Evolutionary conservation across 768 basidiomycete genomes (phyloP), one percentile per base, ranked within the genome.

Genomic region (Suillus americanus): DNA sequence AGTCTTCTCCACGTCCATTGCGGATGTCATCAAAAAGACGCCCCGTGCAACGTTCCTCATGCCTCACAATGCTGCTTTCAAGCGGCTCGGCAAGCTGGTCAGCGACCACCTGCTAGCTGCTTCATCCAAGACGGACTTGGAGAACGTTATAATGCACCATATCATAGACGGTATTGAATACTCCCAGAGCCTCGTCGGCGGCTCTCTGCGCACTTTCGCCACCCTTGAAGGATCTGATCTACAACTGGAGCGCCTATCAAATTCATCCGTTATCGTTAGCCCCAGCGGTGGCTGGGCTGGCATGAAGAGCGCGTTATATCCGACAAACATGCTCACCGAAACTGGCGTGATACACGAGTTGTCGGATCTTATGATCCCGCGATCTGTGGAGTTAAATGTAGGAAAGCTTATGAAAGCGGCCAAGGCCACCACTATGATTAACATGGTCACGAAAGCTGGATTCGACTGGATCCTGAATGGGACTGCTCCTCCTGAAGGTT

Each of bases 311-410:
- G 78, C 82, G 62, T 73, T 92, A 48, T 80, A 79, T 67, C 82
- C 84, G n/a, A 79, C 76, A 64, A 82, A 99, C 75, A 78, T 86
- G 43, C 84, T 99, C 61, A 97, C 96, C 0, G 79, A 86, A 66
- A 97, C 95, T 9, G 97, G 97, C 28, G 94, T 91, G 40, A 85
- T 98, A 50, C 97, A 99, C 75, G 90, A 94, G 69, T 79, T 99
- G 64, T 89, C 91, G 7, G 90, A 92, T 69, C 79, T 95, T 57
- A 80, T 95, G 73, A 86, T 99, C 63, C 97, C 97, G 38, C 87
- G 95, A 23, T 88, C 91, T 12, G 88, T 99, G 53, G 80, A 94
- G 51, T 79, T 99, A 66, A 95, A 89, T 5, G 80, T 96, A 38
- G 92, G 88, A n/a, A 99, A 98, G 75, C 83, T 99, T 38, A 83